A percentile compares a stretch with the other conserved stretches of the same genome.
These are phyloP conservation scores for Daldinia loculata DNA, from an alignment of 495 filamentous ascomycete species.

Conservation along the genomic window DNA sequence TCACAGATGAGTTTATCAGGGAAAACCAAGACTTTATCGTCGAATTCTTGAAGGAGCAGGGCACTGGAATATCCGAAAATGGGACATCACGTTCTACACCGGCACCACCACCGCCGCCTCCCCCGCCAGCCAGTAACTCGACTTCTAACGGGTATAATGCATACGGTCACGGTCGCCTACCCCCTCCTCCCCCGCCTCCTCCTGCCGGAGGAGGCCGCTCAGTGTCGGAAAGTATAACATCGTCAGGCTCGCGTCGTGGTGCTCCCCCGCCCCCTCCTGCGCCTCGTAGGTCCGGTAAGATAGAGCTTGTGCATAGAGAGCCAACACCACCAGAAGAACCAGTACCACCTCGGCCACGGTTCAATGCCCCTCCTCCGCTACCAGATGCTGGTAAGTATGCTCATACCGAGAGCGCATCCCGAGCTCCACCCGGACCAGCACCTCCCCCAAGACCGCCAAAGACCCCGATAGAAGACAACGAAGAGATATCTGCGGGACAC, in stretches of 20 bases:
- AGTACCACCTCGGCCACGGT: constrained; percentile 65
- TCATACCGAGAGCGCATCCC: constrained; percentile 63
- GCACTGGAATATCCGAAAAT: constrained; percentile 41
- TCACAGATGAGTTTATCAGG: constrained; percentile 89
- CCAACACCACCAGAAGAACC: constrained; percentile 67
- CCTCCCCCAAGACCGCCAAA: constrained; percentile 91
- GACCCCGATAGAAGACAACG: constrained; percentile 75
- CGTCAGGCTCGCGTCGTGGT: constrained; percentile 40
- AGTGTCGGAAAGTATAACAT: constrained; percentile 52
- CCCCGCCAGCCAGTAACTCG: constrained; percentile 48
- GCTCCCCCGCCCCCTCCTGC: constrained; percentile 83
- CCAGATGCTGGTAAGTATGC: constrained; percentile 86
- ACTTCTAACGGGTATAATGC: constrained; percentile 17
- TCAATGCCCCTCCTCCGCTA: constrained; percentile 84
- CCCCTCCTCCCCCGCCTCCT: constrained; percentile 66
- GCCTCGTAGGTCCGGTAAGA: constrained; percentile 66
- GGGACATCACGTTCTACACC: constrained; percentile 37
- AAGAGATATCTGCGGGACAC: constrained; percentile 50
- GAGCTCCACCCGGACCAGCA: constrained; percentile 74
- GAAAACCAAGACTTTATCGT: constrained; percentile 97
- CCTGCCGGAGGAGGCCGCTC: constrained; percentile 73
- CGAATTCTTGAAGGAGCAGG: constrained; percentile 84
- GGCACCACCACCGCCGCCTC: constrained; percentile 66
- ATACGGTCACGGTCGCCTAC: constrained; percentile 53
- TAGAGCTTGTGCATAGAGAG: constrained; percentile 55